Base-by-base conservation (phyloP, 2,329 filamentous ascomycete genomes). In the Venturia asperata region DNA sequence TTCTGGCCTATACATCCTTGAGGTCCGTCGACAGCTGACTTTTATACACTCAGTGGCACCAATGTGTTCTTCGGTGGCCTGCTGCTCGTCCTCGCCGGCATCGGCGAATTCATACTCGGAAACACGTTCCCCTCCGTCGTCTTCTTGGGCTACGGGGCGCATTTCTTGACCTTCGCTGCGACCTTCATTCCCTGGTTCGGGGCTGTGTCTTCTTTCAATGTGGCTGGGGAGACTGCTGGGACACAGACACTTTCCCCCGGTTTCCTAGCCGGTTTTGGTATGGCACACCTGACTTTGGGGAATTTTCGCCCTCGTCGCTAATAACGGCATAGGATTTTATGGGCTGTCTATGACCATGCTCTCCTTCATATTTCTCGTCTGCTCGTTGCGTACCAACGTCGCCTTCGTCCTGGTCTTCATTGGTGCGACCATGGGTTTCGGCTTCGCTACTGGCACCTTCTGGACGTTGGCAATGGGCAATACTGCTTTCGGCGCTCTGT, bases 321-420 rank as follows among this genome's bases (percentile, higher is more conserved):
- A 61, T 11, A 4, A 15, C 10, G 7, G 7, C 5, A 39, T 19
- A 61, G 83, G 75, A 30, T 90, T 87, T 77, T 84, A 87, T 77
- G 80, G 85, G 60, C 73, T 90, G 64, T 82, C 82, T 67, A 89
- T 90, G 86, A 84, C 77, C 3, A 67, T 90, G n/a, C 76, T 90
- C 34, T 85, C 83, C 73, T 74, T 89, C 67, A 72, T 91, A 69
- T 91, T 84, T 77, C 76, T 90, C 62, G 78, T 91, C 72, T 88
- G 86, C 76, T 82, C 88, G 0, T 77, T 91, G 21, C 85, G 89
- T 62, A 91, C 87, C 37, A 92, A 92, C 72, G 65, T 90, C 10
- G 81, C 85, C 73, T 90, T 91, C 75, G 82, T 89, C 69, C 69
- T 85, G 65, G 87, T 91, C 74, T 91, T 91, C 78, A 71, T 85